A percentile compares a stretch with the other conserved stretches of the same genome.
Evolutionary conservation across 371 early-diverging fungal species (phyloP).

Genomic region (Parasitella parasitica): DNA sequence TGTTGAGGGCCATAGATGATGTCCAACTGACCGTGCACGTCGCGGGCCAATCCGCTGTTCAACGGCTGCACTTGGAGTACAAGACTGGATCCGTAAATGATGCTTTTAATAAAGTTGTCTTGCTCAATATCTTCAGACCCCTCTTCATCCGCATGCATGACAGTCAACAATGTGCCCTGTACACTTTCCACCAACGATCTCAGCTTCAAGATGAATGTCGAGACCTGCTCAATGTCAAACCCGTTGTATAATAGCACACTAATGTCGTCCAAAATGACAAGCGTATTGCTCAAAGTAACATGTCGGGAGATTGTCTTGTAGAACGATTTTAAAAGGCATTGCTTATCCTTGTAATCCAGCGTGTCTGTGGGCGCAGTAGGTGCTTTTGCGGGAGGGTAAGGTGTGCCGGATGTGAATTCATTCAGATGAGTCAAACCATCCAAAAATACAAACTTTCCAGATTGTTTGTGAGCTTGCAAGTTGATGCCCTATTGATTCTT

Average conservation of each 20-base stretch:
- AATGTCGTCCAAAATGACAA: conserved; percentile 67
- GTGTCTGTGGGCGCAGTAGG: conserved; percentile 40
- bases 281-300: conserved; percentile 24
- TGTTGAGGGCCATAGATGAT: conserved; percentile 43
- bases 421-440: conserved; percentile 67
- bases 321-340: conserved; percentile 12
- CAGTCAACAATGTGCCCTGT: conserved; percentile 57
- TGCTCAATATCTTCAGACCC: conserved; percentile 53
- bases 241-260: conserved; percentile 59
- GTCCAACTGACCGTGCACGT: conserved; percentile 68
- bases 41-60: conserved; percentile 65
- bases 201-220: conserved; percentile 48
- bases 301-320: conserved; percentile 21
- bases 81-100: conserved; percentile 52
- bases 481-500: conserved; percentile 59
- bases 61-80: conserved; percentile 61
- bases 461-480: conserved; percentile 52
- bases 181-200: conserved; percentile 43
- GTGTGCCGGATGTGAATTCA: conserved; percentile 38
- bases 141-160: conserved; percentile 63
- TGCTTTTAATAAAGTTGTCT: conserved; percentile 53
- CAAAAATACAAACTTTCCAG: conserved; percentile 55
- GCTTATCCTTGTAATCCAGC: conserved; percentile 19
- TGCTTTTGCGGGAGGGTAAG: conserved; percentile 38
- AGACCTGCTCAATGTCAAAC: conserved; percentile 41